Base-by-base conservation (phyloP, 768 basidiomycete genomes). In the Boletales sp. region DNA sequence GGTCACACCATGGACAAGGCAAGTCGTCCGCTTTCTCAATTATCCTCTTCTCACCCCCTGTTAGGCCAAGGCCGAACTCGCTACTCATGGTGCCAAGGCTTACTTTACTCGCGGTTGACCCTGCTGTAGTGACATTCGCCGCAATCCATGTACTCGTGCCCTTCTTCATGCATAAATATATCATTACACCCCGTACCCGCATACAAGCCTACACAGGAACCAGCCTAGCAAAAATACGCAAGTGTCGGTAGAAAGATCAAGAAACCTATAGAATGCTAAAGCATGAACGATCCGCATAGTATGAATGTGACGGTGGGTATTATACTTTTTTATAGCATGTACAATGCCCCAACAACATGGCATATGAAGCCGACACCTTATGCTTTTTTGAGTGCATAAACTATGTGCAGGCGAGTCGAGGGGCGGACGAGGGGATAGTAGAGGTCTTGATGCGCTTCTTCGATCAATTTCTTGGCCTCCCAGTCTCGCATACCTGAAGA, bases 1-100 rank as follows among this genome's bases (percentile, higher is more conserved):
- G 93, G 93, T 3, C 93, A 96, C 68, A 84, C 86, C 13, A 80
- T 94, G 72, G 86, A 87, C 64, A 91, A 92, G 84, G 90, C 82
- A 50, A 55, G 76, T 62, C 41, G 15, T 21, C 46, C 8, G 34
- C 11, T 14, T 15, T 41, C 35, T 42, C 31, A 15, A 10, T 21
- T 40, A 7, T 12, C 12, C 30, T 14, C 34, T 13, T 8, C 61
- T 63, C 36, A 62, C 50, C 10, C 30, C 25, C 48, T 45, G 55
- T 43, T 46, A 94, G 88, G 93, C 90, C 49, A 93, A 90, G 71
- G 64, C 81, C 25, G 92, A 94, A 65, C 70, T 95, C 43, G 86
- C 90, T 4, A 78, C 76, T 45, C 87, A 93, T 58, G 92, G 92
- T 12, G 87, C 92, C 51, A 90, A 86, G 68, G 82, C 89, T 25